Base-by-base conservation (phyloP, 140 eudicot genomes). In the Senecio squalidus region DNA sequence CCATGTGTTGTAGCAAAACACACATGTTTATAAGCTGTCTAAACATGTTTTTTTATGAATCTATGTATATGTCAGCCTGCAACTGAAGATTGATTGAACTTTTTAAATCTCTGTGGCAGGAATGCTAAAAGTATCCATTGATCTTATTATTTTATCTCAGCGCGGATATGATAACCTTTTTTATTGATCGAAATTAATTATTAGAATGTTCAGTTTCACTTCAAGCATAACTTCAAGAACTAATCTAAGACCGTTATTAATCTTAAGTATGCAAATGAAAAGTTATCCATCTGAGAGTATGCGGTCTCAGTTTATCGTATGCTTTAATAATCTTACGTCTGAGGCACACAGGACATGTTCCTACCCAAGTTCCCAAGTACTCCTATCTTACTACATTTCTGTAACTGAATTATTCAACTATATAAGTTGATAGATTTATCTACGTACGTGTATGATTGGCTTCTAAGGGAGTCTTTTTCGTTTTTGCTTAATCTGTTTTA, bases 11-110 rank as follows among this genome's bases (percentile, higher is more conserved):
- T 17, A 36, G 55, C 46, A 71, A 55, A 71, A 64, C 34, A 64
- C 66, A 71, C 77, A 55, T 63, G 76, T 71, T 71, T 71, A 61
- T 61, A 61, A 21, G 58, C 68, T 61, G 76, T 62, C 70, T 25
- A 72, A 55, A 72, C 77, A 64, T 72, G 72, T 64, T 56, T n/a
- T 59, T 58, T 51, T 54, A 52, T 30, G 54, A 29, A 65, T 65
- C 26, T 16, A 65, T 39, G 44, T 54, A 55, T 55, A 55, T 55
- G 72, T 41, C 63, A 66, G 56, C 46, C 64, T 54, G 55, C 28
- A 66, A 54, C 68, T 62, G 29, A 66, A 66, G 45, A 55, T 14
- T n/a, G 64, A 66, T 66, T 66, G 43, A 53, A 29, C 3, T 13
- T 53, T 27, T 58, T 36, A 22, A 30, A 48, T 69, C 14, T 36